Base-by-base conservation (phyloP, 1,284 basidiomycete genomes). In the Cystobasidiaceae sp. region DNA sequence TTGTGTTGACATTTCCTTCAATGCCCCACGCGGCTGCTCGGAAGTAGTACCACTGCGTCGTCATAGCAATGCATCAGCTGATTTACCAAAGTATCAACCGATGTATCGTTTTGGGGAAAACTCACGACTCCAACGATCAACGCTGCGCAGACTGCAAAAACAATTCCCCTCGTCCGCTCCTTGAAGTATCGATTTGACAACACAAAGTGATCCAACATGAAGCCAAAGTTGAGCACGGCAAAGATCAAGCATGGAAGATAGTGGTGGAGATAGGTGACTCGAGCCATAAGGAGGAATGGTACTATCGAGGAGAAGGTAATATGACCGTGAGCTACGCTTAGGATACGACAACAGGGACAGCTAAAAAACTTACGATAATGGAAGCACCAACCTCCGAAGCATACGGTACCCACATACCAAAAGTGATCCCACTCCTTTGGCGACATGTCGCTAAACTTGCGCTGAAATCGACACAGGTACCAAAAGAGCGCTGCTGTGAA, bases 261-360 rank as follows among this genome's bases (percentile, higher is more conserved):
- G 46, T 58, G 55, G 23, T 59, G 54, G 8, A 73, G 70, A 67
- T 81, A 80, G 17, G 80, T 80, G 25, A 82, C 82, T 71, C 93
- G 87, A 30, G 90, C 92, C 93, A 97, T 96, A 78, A 96, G 85
- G 71, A 97, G 80, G 84, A 96, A 97, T 0, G 94, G 93, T 25
- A 87, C 90, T 93, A 71, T 25, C 56, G 25, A 9, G 62, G n/a
- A 41, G 4, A 25, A 30, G 23, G 8, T 13, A n/a, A 5, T 9
- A 7, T n/a, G 4, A 21, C 30, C 23, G 48, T 50, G 9, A 50
- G 23, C 9, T 50, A 7, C 4, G n/a, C n/a, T n/a, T n/a, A 11
- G 43, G 15, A 46, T 25, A 15, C 1, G 17, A 32, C 2, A 19
- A 19, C 17, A 28, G 34, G 3, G 25, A 23, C 8, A 6, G n/a